A percentile compares a stretch with the other conserved stretches of the same genome.
These are phyloP conservation scores for Termitomyces sp. DNA, from an alignment of 768 basidiomycete genomes.

Conservation along the genomic window DNA sequence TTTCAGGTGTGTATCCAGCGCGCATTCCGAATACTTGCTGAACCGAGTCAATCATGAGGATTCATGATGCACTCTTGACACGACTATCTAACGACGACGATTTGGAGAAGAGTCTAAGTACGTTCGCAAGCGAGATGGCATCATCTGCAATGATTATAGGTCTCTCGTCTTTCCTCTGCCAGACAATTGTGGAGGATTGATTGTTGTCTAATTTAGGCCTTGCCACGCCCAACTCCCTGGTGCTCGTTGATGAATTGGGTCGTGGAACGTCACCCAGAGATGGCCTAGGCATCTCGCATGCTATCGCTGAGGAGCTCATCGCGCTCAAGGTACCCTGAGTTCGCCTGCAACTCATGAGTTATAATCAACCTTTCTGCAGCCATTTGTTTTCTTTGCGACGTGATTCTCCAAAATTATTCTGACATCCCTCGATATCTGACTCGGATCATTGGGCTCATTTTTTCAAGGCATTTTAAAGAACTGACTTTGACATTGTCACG, in stretches of 20 bases:
- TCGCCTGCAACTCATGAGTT: neutral
- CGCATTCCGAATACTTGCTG: neutral
- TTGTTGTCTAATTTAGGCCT: constrained; percentile 43
- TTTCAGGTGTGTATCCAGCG: constrained; percentile 55
- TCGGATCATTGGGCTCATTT: neutral
- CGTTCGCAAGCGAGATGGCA: constrained; percentile 95
- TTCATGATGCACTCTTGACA: constrained; percentile 81
- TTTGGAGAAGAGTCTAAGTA: constrained; percentile 85
- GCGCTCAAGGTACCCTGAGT: constrained; percentile 52
- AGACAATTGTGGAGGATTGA: neutral
- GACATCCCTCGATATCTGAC: neutral
- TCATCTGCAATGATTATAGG: constrained; percentile 90
- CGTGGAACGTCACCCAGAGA: constrained; percentile 86
- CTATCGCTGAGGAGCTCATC: constrained; percentile 78
- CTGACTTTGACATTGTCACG: constrained; percentile 71
- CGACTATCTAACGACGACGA: constrained; percentile 94
- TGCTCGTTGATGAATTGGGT: constrained; percentile 91
- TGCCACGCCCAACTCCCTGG: constrained; percentile 64
- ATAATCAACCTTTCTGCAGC: constrained; percentile 35
- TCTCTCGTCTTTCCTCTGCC: constrained; percentile 17
- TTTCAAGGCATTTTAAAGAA: constrained; percentile 74
- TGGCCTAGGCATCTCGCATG: constrained; percentile 79
- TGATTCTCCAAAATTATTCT: constrained; percentile 27
- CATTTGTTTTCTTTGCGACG: constrained; percentile 91
- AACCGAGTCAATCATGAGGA: constrained; percentile 31